Conservation (phyloP, 1,284 basidiomycete species). For the Puccinia sorghi region DNA sequence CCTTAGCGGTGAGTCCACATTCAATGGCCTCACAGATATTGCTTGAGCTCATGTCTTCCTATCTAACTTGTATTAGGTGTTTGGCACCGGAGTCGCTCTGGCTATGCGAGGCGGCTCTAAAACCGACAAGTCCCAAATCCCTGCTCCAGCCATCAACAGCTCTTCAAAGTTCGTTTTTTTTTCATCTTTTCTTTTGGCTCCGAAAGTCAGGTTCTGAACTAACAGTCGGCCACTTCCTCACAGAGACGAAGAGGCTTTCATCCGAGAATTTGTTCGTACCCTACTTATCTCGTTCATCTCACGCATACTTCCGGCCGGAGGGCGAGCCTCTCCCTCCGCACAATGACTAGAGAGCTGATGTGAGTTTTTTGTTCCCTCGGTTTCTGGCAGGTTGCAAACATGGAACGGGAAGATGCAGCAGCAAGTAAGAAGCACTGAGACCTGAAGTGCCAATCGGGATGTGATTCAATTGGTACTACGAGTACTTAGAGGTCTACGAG, state of each 20-base stretch:
- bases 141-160: conserved; percentile 18
- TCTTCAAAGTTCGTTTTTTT: conserved; percentile 28
- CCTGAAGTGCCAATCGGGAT: neutral
- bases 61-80: neutral
- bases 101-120: conserved; percentile 35
- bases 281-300: conserved; percentile 13
- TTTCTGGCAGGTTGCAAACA: neutral
- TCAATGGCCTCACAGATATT: neutral
- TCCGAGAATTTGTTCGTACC: conserved; percentile 27
- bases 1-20: conserved; percentile 18
- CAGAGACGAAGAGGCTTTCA: conserved; percentile 27
- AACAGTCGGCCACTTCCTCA: neutral
- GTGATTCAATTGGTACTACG: neutral
- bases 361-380: neutral
- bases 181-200: neutral
- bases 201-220: neutral
- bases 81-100: conserved; percentile 32
- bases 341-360: neutral
- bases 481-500: neutral
- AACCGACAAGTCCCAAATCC: conserved; percentile 8
- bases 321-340: neutral
- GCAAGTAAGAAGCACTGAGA: conserved; percentile 9
- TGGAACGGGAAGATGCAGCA: conserved; percentile 7
- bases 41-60: neutral
- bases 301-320: neutral